Evolutionary conservation across 1,139 yeast genomes (phyloP), one percentile per base, ranked within the genome.

Genomic region (Eremothecium gossypii): DNA sequence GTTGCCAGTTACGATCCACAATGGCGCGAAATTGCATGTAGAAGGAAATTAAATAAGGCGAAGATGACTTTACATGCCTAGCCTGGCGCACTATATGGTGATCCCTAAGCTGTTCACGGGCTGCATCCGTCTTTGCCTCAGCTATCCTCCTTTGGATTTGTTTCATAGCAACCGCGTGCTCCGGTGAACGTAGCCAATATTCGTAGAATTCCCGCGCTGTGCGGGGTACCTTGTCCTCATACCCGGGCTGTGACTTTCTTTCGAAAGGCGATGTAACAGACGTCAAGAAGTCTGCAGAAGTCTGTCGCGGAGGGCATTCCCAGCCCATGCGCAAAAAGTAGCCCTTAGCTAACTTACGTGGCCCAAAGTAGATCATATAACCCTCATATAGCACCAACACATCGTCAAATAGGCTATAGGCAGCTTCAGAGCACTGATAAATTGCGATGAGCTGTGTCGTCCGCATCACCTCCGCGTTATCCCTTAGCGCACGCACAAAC

Each of bases 151-250:
- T 56, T 11, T 69, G 73, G 49, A 72, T 64, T 41, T 71, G 73
- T 12, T 43, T 43, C 20, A 63, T 43, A 13, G 72, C 57, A 3
- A 57, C 58, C 2, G 59, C 52, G 53, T 74, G 74, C 45, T 77
- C 73, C 5, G 71, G 69, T 2, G 86, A 79, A 10, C 64, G 60
- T 49, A 66, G 69, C 91, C 91, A 83, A 54, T 73, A 71, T 3
- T 64, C 65, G 43, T 74, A 77, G 57, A 83, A 82, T 54, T 83
- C 91, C 39, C 67, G 65, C 4, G 91, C 73, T 7, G 86, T 77
- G 44, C 70, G 67, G 29, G 94, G 93, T 30, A 80, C 86, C 36
- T 33, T 35, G 27, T 23, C 30, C 2, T 41, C 37, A 20, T 28
- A 38, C 0, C 39, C 40, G 11, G 46, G 40, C 46, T 65, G 67